Evolutionary conservation across 2,329 filamentous ascomycete species (phyloP).

Genomic region (Amauroascus verrucosus): DNA sequence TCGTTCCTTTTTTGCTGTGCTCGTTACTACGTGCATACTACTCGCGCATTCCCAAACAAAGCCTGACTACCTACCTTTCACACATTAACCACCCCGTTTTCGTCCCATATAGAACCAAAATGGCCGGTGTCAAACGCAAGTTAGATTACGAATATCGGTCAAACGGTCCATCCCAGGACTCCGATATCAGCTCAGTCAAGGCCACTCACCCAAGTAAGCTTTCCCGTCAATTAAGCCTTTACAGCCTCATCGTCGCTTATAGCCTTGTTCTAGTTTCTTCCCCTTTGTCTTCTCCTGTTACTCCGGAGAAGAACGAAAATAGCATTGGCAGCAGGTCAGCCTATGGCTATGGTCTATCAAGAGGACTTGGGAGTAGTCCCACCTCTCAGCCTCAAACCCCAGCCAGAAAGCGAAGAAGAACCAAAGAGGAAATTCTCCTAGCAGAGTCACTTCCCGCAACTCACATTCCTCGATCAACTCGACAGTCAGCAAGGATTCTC

Average conservation of each 20-base stretch:
- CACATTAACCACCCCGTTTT: not conserved
- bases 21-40: not conserved
- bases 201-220: not conserved
- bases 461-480: slow-evolving; percentile 12
- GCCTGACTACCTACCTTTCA: not conserved
- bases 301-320: not conserved
- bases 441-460: not conserved
- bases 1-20: not conserved
- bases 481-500: slow-evolving; percentile 15
- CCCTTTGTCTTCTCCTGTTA: not conserved
- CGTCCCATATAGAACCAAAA: not conserved
- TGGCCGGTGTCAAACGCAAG: slow-evolving; percentile 12
- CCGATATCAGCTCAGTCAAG: not conserved
- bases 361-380: not conserved
- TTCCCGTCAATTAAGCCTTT: not conserved
- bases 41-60: not conserved
- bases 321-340: not conserved
- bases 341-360: not conserved
- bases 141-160: not conserved
- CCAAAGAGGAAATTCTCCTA: slow-evolving; percentile 8
- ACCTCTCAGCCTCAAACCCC: slow-evolving; percentile 1
- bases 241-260: too few species aligned
- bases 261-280: too few species aligned
- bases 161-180: not conserved
- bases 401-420: slow-evolving; percentile 9